These are phyloP conservation scores for Onygenales sp. DNA, from an alignment of 2,329 filamentous ascomycete species.

Conservation along the genomic window DNA sequence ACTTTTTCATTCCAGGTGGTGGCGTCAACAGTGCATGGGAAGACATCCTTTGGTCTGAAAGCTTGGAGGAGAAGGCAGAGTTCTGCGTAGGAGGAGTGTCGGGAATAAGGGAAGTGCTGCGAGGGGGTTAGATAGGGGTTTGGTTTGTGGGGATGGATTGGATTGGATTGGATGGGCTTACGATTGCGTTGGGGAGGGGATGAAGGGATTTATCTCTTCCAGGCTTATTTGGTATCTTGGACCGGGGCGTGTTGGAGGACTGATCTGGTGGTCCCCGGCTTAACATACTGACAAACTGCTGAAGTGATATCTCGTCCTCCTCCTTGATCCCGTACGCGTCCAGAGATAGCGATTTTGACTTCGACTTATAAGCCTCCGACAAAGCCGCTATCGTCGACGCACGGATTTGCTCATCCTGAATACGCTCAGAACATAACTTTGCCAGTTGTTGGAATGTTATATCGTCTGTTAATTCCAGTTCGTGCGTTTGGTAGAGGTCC, in stretches of 20 bases:
- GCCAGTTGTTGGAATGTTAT: constrained; percentile 44
- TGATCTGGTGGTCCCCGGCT: constrained; percentile 13
- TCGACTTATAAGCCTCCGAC: constrained; percentile 22
- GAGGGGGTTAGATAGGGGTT: neutral
- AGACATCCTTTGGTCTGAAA: constrained; percentile 66
- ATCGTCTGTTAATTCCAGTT: constrained; percentile 50
- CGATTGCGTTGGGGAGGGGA: constrained; percentile 23
- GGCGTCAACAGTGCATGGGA: constrained; percentile 68
- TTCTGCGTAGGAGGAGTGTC: constrained; percentile 80
- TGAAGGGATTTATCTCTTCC: neutral
- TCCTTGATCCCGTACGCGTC: constrained; percentile 28
- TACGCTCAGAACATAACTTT: constrained; percentile 38
- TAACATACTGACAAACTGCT: constrained; percentile 25
- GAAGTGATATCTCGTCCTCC: constrained; percentile 28
- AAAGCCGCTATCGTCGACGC: constrained; percentile 22
- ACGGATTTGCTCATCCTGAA: constrained; percentile 20
- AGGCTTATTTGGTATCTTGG: neutral
- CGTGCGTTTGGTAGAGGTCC: constrained; percentile 59
- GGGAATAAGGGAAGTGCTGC: constrained; percentile 68
- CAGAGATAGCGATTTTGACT: constrained; percentile 26
- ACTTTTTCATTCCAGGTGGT: constrained; percentile 52
- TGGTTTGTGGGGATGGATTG: neutral
- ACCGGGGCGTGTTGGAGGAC: neutral
- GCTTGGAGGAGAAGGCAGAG: constrained; percentile 59
- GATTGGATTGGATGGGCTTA: constrained; percentile 13